phyloP scores from a whole-genome alignment of 371 early-diverging fungal species.

The Apophysomyces variabilis region DNA sequence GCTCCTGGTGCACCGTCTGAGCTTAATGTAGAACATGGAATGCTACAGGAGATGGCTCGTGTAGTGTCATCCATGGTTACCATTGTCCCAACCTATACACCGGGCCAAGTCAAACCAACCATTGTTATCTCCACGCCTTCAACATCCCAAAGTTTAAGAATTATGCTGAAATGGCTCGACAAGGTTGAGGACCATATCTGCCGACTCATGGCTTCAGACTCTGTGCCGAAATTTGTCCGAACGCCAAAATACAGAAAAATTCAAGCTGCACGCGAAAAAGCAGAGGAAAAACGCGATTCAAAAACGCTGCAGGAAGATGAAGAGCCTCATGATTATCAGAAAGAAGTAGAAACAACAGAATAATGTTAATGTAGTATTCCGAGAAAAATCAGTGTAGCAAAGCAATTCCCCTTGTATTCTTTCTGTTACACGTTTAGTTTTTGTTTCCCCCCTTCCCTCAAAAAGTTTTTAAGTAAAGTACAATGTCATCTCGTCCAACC shows the following conservation, averaged over 20 bases:
- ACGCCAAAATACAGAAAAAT: constrained; percentile 64
- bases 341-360: background rate
- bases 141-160: constrained; percentile 41
- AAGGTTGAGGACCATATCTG: constrained; percentile 73
- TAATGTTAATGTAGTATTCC: background rate
- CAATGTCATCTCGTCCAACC: background rate
- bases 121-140: constrained; percentile 47
- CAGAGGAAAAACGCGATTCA: constrained; percentile 6
- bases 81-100: constrained; percentile 42
- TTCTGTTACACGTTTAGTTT: background rate
- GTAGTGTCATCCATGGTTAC: constrained; percentile 52
- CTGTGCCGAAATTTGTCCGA: constrained; percentile 78
- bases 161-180: constrained; percentile 65
- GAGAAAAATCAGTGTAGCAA: constrained; percentile 7
- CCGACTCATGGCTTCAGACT: constrained; percentile 77
- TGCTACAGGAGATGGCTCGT: constrained; percentile 52
- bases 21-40: constrained; percentile 59
- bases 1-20: constrained; percentile 60
- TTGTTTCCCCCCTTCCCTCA: background rate
- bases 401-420: background rate
- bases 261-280: constrained; percentile 17
- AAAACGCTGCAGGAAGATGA: background rate
- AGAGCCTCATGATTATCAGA: background rate
- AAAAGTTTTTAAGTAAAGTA: constrained; percentile 1
- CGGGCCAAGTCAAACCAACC: constrained; percentile 40